Evolutionary conservation across 2,329 filamentous ascomycete species (phyloP).

Genomic region (Pochonia chlamydosporia): DNA sequence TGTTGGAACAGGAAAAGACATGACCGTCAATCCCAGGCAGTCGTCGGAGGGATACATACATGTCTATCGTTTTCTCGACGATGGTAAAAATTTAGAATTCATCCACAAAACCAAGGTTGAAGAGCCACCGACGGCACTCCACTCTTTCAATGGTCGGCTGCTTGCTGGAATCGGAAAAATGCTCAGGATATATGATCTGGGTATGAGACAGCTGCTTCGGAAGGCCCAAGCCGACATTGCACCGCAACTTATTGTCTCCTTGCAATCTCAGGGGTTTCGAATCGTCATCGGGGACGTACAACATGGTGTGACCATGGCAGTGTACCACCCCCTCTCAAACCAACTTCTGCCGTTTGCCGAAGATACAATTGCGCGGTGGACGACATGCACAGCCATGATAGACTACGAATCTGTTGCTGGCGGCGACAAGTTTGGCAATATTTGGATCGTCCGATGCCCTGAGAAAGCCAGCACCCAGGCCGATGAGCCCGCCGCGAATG

Average conservation of each 20-base stretch:
- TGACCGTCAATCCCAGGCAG: slow-evolving; percentile 70
- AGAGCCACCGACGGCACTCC: slow-evolving; percentile 80
- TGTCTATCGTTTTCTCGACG: slow-evolving; percentile 82
- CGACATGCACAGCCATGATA: slow-evolving; percentile 84
- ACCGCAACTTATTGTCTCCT: slow-evolving; percentile 75
- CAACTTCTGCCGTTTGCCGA: slow-evolving; percentile 92
- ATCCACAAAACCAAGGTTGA: slow-evolving; percentile 95
- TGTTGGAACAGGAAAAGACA: slow-evolving; percentile 89
- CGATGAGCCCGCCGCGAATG: slow-evolving; percentile 85
- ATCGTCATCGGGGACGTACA: slow-evolving; percentile 90
- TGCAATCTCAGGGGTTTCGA: slow-evolving; percentile 85
- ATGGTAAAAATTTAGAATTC: slow-evolving; percentile 81
- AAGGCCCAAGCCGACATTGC: slow-evolving; percentile 81
- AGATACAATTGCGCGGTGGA: slow-evolving; percentile 85
- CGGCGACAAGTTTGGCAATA: slow-evolving; percentile 95
- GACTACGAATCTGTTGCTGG: slow-evolving; percentile 96
- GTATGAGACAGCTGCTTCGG: slow-evolving; percentile 84
- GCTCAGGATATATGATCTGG: slow-evolving; percentile 84
- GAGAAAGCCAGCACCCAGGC: slow-evolving; percentile 81
- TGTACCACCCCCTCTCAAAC: slow-evolving; percentile 90
- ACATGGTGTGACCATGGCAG: slow-evolving; percentile 85
- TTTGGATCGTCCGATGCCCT: slow-evolving; percentile 87
- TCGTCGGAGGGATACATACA: slow-evolving; percentile 80
- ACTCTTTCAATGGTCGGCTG: slow-evolving; percentile 88
- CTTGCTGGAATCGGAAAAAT: slow-evolving; percentile 79